Evolutionary conservation across 768 basidiomycete genomes (phyloP).

Genomic region (Naematelia aurantialba): DNA sequence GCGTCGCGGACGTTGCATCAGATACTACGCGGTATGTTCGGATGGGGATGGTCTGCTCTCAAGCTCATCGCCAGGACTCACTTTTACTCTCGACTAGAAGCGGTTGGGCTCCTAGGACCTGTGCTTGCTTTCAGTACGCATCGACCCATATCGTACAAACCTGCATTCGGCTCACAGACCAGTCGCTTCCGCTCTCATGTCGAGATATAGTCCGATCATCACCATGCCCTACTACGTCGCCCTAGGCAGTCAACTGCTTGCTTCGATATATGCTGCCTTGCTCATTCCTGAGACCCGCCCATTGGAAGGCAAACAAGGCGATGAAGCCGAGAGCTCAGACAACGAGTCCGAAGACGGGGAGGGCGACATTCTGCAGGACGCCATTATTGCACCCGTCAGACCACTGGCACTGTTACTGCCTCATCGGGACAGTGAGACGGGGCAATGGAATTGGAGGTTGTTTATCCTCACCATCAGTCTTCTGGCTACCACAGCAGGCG

Average conservation of each 20-base stretch:
- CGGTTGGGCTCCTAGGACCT: slow-evolving; percentile 37
- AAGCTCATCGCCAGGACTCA: slow-evolving; percentile 24
- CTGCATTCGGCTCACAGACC: background rate
- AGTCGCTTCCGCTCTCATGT: slow-evolving; percentile 38
- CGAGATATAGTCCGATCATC: slow-evolving; percentile 31
- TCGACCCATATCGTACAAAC: background rate
- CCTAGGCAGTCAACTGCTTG: slow-evolving; percentile 29
- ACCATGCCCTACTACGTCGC: slow-evolving; percentile 41
- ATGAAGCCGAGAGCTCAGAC: slow-evolving; percentile 15
- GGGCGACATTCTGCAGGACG: slow-evolving; percentile 15
- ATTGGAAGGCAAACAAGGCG: slow-evolving; percentile 12
- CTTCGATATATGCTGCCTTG: slow-evolving; percentile 27
- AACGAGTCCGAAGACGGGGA: slow-evolving; percentile 3
- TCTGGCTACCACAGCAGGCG: slow-evolving; percentile 35
- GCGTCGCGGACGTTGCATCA: slow-evolving; percentile 35
- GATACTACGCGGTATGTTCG: slow-evolving; percentile 27
- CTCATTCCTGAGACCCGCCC: slow-evolving; percentile 33
- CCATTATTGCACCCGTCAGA: slow-evolving; percentile 29
- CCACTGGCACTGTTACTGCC: slow-evolving; percentile 36
- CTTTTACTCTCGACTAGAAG: slow-evolving; percentile 41
- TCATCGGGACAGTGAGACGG: slow-evolving; percentile 24
- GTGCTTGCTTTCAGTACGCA: slow-evolving; percentile 30
- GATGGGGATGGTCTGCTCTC: too few relatives aligned
- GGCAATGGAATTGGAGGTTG: slow-evolving; percentile 31
- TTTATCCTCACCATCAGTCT: slow-evolving; percentile 34